A percentile compares a stretch with the other conserved stretches of the same genome.
Evolutionary conservation across 2,329 filamentous ascomycete genomes (phyloP).

Genomic region (Epichloe sylvatica): DNA sequence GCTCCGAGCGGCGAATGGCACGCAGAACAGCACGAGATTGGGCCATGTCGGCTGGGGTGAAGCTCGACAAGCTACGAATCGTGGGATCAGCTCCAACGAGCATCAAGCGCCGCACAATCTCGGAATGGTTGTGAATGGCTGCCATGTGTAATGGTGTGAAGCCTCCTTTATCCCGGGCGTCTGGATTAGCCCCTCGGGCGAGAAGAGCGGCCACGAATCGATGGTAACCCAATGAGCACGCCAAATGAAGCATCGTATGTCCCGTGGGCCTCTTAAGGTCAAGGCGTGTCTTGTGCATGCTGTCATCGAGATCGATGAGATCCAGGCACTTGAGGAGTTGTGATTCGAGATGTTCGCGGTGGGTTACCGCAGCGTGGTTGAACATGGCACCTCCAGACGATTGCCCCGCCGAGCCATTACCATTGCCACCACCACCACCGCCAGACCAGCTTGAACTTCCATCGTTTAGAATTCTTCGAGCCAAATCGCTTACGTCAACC

Average conservation of each 20-base stretch:
- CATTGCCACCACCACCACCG: neutral
- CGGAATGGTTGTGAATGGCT: conserved; percentile 57
- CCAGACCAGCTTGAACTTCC: conserved; percentile 34
- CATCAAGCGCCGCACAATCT: conserved; percentile 64
- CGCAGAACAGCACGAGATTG: conserved; percentile 49
- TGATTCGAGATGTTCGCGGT: conserved; percentile 44
- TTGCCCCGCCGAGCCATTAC: conserved; percentile 20
- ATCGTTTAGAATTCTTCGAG: conserved; percentile 43
- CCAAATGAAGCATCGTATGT: conserved; percentile 70
- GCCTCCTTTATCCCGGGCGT: conserved; percentile 62
- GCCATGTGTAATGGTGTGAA: conserved; percentile 76
- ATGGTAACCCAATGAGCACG: conserved; percentile 59
- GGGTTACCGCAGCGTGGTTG: conserved; percentile 23
- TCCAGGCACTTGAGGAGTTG: conserved; percentile 63
- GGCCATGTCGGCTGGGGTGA: conserved; percentile 58
- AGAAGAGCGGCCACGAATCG: conserved; percentile 65
- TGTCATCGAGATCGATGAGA: conserved; percentile 65
- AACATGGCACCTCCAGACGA: conserved; percentile 30
- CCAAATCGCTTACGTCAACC: conserved; percentile 47
- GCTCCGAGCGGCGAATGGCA: conserved; percentile 47
- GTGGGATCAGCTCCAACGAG: conserved; percentile 59
- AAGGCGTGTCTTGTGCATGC: conserved; percentile 49
- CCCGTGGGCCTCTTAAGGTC: conserved; percentile 53
- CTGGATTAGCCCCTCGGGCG: conserved; percentile 62
- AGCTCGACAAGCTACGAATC: conserved; percentile 54